phyloP scores from a whole-genome alignment of 2,329 filamentous ascomycete species.

The Metarhizium rileyi region DNA sequence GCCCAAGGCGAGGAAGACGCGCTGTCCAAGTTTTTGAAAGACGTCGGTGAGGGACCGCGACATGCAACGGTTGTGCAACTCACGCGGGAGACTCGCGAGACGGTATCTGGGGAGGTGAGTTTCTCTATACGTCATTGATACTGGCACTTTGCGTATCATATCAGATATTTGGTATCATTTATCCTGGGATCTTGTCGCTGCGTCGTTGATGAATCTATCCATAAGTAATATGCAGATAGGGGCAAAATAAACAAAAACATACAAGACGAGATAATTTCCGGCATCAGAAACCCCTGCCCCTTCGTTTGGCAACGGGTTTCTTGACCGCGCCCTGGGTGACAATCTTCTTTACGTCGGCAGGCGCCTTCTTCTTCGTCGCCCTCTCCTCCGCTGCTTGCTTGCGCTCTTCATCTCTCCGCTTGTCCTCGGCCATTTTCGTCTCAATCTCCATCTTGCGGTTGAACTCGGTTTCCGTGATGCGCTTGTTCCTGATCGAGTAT shows the following conservation, averaged over 20 bases:
- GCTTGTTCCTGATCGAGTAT: conserved; percentile 77
- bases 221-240: too few relatives aligned
- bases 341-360: conserved; percentile 41
- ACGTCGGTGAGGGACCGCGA: conserved; percentile 64
- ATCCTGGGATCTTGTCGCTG: background rate
- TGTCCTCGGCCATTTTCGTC: conserved; percentile 81
- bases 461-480: conserved; percentile 83
- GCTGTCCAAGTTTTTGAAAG: conserved; percentile 61
- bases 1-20: conserved; percentile 63
- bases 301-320: conserved; percentile 48
- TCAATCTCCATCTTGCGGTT: conserved; percentile 91
- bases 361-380: conserved; percentile 25
- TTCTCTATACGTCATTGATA: conserved; percentile 47
- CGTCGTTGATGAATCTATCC: background rate
- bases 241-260: background rate
- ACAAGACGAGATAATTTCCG: background rate
- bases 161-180: background rate
- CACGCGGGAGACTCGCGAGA: conserved; percentile 56
- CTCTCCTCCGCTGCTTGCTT: conserved; percentile 40
- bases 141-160: background rate
- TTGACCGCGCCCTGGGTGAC: conserved; percentile 52
- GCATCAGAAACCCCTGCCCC: conserved; percentile 41
- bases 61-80: conserved; percentile 65
- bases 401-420: conserved; percentile 53
- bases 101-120: conserved; percentile 55